phyloP scores from a whole-genome alignment of 1,284 basidiomycete species.

The Butyriboletus appendiculatus region DNA sequence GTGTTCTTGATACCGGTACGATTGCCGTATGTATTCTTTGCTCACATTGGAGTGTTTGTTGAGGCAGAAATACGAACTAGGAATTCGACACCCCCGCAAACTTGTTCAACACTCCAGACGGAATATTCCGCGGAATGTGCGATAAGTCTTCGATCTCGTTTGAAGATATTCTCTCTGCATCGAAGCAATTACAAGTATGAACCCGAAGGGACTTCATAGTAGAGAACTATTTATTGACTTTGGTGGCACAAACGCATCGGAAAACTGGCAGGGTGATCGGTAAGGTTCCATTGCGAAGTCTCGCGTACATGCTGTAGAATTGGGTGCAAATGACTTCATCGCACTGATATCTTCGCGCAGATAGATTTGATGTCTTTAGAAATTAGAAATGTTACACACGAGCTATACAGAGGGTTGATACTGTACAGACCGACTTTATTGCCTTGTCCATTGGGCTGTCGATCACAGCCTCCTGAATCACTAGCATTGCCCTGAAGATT shows the following conservation, averaged over 20 bases:
- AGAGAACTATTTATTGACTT: neutral
- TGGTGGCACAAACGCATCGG: neutral
- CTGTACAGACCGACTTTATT: neutral
- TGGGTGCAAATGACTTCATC: neutral
- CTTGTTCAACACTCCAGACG: slow-evolving; percentile 54
- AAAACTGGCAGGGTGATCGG: neutral
- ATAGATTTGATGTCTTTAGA: neutral
- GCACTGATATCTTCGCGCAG: neutral
- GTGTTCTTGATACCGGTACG: slow-evolving; percentile 72
- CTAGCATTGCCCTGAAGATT: neutral
- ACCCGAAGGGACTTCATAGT: too few relatives aligned
- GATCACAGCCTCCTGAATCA: neutral
- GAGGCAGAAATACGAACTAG: slow-evolving; percentile 11
- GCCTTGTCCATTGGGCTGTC: too few relatives aligned
- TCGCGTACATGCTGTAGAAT: neutral
- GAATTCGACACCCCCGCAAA: slow-evolving; percentile 74
- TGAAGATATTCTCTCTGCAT: slow-evolving; percentile 53
- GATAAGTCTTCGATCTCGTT: slow-evolving; percentile 66
- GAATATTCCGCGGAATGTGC: slow-evolving; percentile 78
- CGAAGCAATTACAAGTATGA: slow-evolving; percentile 4
- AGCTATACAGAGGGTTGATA: too few relatives aligned
- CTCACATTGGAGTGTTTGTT: neutral
- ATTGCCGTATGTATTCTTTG: slow-evolving; percentile 46
- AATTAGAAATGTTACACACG: too few relatives aligned
- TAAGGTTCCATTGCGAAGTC: neutral